Evolutionary conservation across 192 early-diverging fungal species (phyloP), one percentile per base, ranked within the genome.

Genomic region (Backusella westeae): DNA sequence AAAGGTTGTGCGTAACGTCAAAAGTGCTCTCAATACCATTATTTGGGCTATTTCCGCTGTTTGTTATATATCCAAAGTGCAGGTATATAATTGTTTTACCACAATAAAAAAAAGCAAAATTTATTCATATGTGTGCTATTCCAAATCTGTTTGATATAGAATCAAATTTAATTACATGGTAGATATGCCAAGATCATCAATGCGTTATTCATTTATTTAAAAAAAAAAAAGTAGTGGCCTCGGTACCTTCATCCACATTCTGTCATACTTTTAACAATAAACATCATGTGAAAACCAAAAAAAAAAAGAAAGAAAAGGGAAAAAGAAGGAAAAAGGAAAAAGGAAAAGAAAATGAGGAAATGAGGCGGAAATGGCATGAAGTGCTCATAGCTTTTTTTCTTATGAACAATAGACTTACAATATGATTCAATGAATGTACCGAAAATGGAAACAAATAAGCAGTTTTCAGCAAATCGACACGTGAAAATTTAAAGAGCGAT

Each of bases 401-500:
- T n/a, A 49, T 7, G 46, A 49, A 49, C 46, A 49, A 49, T 49
- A 49, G 19, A 49, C 19, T 49, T 49, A 19, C 17, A 49, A 49
- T 49, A 49, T n/a, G 19, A 49, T 49, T 49, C 46, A 49, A 21
- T 49, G 46, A 19, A 49, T 0, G 6, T 17, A 49, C 29, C 56
- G 29, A 29, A 63, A 63, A 63, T 63, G 56, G 56, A 63, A 63
- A 63, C n/a, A 23, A 63, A 26, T 12, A 63, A 63, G 56, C 26
- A 49, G 12, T 26, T 63, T 63, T 63, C 56, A 63, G 56, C 29
- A 63, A 63, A 63, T 3, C 56, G 23, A 63, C 56, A 63, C 56
- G 56, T 63, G 56, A 29, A 63, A 26, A 29, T 63, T 63, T 63
- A 63, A 63, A 63, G 56, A 29, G 56, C 56, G 56, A 63, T 29